Conservation (phyloP, 257 asterid species). For the Nicotiana tabacum region DNA sequence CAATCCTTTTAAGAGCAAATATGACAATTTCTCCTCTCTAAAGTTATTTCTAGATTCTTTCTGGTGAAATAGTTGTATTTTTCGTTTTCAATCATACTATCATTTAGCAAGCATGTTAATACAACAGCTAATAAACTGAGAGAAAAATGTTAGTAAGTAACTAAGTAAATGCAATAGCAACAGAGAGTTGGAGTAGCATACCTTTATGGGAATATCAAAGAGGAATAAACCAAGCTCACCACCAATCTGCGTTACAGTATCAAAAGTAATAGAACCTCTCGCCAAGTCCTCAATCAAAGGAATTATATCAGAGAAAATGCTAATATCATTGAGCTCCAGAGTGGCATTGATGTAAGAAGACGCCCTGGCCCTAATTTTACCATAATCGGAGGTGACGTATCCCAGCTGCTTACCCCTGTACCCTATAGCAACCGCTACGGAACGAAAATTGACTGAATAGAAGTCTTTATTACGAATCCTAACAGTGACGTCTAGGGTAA, state of each 20-base stretch:
- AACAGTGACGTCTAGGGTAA: slow-evolving; percentile 55
- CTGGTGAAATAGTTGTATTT: neutral
- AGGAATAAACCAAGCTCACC: slow-evolving; percentile 54
- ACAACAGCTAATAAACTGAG: neutral
- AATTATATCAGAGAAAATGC: slow-evolving; percentile 54
- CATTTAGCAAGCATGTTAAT: neutral
- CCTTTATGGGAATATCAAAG: slow-evolving; percentile 69
- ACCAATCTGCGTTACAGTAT: slow-evolving; percentile 52
- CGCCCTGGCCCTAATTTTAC: slow-evolving; percentile 46
- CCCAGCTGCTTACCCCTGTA: slow-evolving; percentile 83
- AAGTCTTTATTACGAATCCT: slow-evolving; percentile 59
- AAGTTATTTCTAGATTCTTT: neutral
- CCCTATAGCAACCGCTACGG: slow-evolving; percentile 42
- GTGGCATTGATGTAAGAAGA: slow-evolving; percentile 72
- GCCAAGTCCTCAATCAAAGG: slow-evolving; percentile 66
- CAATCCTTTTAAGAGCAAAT: neutral
- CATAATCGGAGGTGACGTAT: slow-evolving; percentile 48
- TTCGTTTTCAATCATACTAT: neutral
- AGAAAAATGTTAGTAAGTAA: no score
- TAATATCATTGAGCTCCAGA: slow-evolving; percentile 56
- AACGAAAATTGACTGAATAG: slow-evolving; percentile 54
- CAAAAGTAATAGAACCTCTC: slow-evolving; percentile 56
- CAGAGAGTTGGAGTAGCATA: slow-evolving; percentile 3
- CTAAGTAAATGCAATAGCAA: neutral
- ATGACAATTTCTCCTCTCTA: neutral